Evolutionary conservation across 306 rosid species (phyloP), one percentile per base, ranked within the genome.

Genomic region (Pyrus bretschneideri): DNA sequence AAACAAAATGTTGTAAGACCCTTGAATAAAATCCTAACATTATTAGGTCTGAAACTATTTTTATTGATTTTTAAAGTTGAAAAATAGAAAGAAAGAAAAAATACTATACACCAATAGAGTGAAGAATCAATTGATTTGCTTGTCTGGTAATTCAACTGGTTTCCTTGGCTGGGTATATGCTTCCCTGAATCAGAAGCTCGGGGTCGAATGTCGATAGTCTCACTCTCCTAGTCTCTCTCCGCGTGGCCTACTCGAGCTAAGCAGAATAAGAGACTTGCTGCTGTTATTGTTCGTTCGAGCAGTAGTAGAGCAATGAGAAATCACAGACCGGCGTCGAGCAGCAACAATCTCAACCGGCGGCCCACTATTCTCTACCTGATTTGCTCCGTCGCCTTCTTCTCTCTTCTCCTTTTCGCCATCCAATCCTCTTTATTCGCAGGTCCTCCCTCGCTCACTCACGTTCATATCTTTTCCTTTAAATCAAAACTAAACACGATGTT

Each of bases 381-480:
- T 29, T 89, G 71, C 67, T 95, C 89, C 69, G 97, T 82, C 71
- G 88, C 89, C 22, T 79, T 89, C 17, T 95, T 92, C 90, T 84
- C 93, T 66, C 80, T 95, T 38, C 55, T 92, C 6, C 90, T 95
- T 78, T 92, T 95, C 78, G 75, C 78, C 4, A 86, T 95, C 77
- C 98, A 95, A 63, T 90, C 96, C 80, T 94, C 95, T 67, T 81
- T 91, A 70, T 90, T 92, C 82, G 35, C 96, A 33, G 46, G 35
- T 15, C 11, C 18, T 42, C 0, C 33, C 38, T 9, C 23, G 2
- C 9, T 5, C 19, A 14, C 49, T 23, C 11, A 9, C 27, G 5
- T 10, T 59, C 30, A 1, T 58, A 3, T 58, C 12, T 5, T 27
- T 61, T 61, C 8, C 19, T 61, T 61, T 25, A 61, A 22, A 21